Evolutionary conservation across 805 yeast genomes (phyloP).

Genomic region (Sugiyamaella smithiae): DNA sequence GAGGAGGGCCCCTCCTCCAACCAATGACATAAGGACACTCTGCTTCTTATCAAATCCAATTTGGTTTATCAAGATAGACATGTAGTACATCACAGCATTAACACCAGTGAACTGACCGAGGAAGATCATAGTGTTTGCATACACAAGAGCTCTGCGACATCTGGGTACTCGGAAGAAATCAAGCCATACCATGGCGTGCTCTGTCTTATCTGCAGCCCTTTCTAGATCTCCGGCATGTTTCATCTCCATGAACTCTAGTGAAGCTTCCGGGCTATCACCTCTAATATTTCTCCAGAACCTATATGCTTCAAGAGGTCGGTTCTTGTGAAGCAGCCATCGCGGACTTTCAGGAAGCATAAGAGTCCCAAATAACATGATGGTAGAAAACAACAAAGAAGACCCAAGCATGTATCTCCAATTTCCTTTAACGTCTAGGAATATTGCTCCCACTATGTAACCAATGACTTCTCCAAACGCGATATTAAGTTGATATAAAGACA

Average conservation of each 20-base stretch:
- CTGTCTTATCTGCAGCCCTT: slow-evolving; percentile 31
- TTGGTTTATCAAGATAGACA: slow-evolving; percentile 53
- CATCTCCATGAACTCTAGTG: slow-evolving; percentile 31
- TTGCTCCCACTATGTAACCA: slow-evolving; percentile 63
- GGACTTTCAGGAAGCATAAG: slow-evolving; percentile 61
- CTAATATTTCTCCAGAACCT: slow-evolving; percentile 56
- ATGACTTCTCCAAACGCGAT: slow-evolving; percentile 65
- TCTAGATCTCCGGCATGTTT: slow-evolving; percentile 11
- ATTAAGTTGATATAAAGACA: slow-evolving; percentile 60
- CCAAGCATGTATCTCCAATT: slow-evolving; percentile 70
- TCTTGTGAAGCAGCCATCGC: slow-evolving; percentile 54
- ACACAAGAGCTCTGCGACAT: slow-evolving; percentile 58
- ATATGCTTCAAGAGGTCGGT: slow-evolving; percentile 51
- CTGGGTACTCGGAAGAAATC: slow-evolving; percentile 56
- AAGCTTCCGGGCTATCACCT: slow-evolving; percentile 43
- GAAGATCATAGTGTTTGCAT: slow-evolving; percentile 48
- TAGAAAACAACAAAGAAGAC: slow-evolving; percentile 57
- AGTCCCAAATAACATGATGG: slow-evolving; percentile 49
- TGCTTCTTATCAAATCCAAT: slow-evolving; percentile 53
- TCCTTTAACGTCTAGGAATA: slow-evolving; percentile 52
- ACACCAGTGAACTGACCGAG: slow-evolving; percentile 68
- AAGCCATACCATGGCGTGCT: slow-evolving; percentile 42
- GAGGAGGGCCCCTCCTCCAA: slow-evolving; percentile 62
- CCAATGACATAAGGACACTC: slow-evolving; percentile 64
- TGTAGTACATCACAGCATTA: slow-evolving; percentile 63